Evolutionary conservation across 2,329 filamentous ascomycete species (phyloP).

Genomic region (Beauveria brongniartii): DNA sequence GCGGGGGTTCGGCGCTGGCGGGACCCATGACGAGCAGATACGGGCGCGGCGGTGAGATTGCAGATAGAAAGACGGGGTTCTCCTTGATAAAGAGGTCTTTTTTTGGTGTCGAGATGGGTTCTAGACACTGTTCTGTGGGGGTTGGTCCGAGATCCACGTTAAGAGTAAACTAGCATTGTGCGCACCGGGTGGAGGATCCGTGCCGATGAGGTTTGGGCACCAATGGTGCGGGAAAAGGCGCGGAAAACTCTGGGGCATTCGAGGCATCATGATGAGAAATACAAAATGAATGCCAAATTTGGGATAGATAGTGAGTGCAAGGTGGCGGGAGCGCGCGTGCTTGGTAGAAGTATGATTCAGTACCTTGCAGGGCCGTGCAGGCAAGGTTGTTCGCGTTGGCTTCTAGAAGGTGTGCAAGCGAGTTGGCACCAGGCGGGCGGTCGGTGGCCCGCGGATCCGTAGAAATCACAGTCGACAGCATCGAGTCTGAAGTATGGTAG

Average conservation of each 20-base stretch:
- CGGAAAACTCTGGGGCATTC: neutral
- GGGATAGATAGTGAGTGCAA: neutral
- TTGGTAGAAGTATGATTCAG: neutral
- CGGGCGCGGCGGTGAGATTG: neutral
- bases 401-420: neutral
- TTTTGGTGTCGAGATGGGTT: neutral
- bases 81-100: neutral
- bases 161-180: neutral
- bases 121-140: constrained; percentile 1
- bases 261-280: neutral
- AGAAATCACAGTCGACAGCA: neutral
- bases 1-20: neutral
- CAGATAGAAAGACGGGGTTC: neutral
- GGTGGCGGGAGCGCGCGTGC: neutral
- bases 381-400: neutral
- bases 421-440: neutral
- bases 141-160: neutral
- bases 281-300: neutral
- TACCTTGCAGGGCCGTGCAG: neutral
- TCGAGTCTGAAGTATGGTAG: neutral
- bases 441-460: neutral
- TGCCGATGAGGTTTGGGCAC: neutral
- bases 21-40: neutral
- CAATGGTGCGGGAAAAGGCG: neutral
- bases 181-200: neutral